These are phyloP conservation scores for Fimicolochytrium jonesii DNA, from an alignment of 192 early-diverging fungal species.

Conservation along the genomic window DNA sequence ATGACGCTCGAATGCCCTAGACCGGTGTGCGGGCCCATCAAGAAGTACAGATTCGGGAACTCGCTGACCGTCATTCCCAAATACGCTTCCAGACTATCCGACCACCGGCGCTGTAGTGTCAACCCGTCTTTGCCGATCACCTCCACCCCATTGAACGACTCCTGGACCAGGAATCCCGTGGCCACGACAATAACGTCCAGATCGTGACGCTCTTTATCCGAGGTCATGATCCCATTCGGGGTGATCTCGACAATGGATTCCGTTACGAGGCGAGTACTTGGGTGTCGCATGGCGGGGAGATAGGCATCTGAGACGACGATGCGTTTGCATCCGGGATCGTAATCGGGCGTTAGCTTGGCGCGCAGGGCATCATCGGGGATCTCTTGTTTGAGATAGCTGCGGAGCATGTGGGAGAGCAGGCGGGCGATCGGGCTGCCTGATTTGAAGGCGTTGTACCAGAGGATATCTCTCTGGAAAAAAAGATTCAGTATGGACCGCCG, in stretches of 20 bases:
- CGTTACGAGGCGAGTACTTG: conserved; percentile 28
- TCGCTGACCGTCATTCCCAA: conserved; percentile 40
- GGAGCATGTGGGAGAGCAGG: neutral
- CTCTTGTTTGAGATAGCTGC: neutral
- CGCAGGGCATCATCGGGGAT: conserved; percentile 10
- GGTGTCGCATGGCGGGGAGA: conserved; percentile 31
- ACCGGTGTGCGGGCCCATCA: conserved; percentile 51
- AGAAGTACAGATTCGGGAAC: conserved; percentile 52
- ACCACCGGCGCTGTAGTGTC: conserved; percentile 2
- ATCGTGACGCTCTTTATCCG: conserved; percentile 34
- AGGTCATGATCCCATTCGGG: conserved; percentile 25
- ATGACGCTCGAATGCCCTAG: conserved; percentile 53
- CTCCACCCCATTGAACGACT: conserved; percentile 26
- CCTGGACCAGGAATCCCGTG: conserved; percentile 48
- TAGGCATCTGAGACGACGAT: conserved; percentile 32
- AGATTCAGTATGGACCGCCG: no score
- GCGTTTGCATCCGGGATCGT: conserved; percentile 42
- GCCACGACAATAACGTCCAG: conserved; percentile 49
- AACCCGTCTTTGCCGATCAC: conserved; percentile 26
- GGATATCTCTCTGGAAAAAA: conserved; percentile 1
- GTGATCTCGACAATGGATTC: conserved; percentile 24
- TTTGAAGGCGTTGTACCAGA: neutral
- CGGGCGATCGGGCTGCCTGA: neutral
- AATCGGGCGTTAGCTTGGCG: conserved; percentile 42
- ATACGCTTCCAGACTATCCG: conserved; percentile 34